These are phyloP conservation scores for Pyricularia grisea DNA, from an alignment of 2,329 filamentous ascomycete genomes.

Conservation along the genomic window DNA sequence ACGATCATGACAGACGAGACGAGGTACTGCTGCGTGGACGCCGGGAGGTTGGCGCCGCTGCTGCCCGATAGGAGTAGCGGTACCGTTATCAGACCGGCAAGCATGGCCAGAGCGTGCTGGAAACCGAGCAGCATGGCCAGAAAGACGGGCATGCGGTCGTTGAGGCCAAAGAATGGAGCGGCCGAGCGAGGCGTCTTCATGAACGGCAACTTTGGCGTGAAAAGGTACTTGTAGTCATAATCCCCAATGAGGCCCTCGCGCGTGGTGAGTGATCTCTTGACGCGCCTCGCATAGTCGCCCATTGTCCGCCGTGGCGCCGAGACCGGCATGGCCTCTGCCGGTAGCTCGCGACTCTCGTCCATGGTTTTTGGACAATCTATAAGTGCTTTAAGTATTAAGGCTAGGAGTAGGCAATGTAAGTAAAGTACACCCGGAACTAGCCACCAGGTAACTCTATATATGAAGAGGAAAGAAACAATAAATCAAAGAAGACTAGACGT, in stretches of 20 bases:
- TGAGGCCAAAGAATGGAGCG: conserved; percentile 78
- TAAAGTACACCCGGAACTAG: not conserved
- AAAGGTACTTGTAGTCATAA: conserved; percentile 88
- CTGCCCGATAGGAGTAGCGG: conserved; percentile 60
- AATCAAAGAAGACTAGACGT: not conserved
- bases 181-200: conserved; percentile 49
- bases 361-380: conserved; percentile 23
- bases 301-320: conserved; percentile 20
- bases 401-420: not conserved
- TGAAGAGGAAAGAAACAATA: not conserved
- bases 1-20: conserved; percentile 73
- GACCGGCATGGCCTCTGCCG: conserved; percentile 37
- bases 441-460: not conserved
- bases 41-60: conserved; percentile 52
- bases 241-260: conserved; percentile 69
- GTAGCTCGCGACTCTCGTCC: conserved; percentile 44
- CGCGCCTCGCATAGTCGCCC: conserved; percentile 17
- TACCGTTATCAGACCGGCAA: conserved; percentile 67
- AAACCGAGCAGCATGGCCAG: conserved; percentile 67
- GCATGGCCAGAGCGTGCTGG: conserved; percentile 72
- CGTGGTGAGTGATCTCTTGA: conserved; percentile 38
- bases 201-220: conserved; percentile 75
- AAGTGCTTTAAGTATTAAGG: not conserved
- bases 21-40: conserved; percentile 60
- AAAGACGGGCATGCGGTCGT: conserved; percentile 68